Percentiles rank a stretch among this genome's conserved stretches.
Evolutionary conservation across 305 asterid genomes (phyloP).

Genomic region (Fraxinus velutina): DNA sequence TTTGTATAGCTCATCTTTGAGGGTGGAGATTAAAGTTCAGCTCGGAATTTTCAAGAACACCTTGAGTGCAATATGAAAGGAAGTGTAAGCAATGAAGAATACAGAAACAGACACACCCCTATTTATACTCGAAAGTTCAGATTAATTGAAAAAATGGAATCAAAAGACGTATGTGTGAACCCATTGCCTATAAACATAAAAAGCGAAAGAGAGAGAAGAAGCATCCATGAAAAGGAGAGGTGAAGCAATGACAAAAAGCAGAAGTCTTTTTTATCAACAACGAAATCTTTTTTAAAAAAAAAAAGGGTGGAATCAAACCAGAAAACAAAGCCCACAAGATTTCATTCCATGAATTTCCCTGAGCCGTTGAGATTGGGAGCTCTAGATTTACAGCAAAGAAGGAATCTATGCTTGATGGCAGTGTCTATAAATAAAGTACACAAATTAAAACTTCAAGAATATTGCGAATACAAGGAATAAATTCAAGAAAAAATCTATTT

Average conservation of each 20-base stretch:
- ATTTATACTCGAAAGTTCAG: slow-evolving; percentile 59
- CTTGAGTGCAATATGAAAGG: slow-evolving; percentile 7
- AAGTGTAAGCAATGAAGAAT: slow-evolving; percentile 38
- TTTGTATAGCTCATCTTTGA: slow-evolving; percentile 70
- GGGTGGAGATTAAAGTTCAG: slow-evolving; percentile 21
- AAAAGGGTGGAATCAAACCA: slow-evolving; percentile 20
- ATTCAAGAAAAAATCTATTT: slow-evolving; percentile 38
- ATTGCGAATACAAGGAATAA: slow-evolving; percentile 66
- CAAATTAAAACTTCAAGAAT: slow-evolving; percentile 49
- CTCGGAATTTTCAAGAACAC: slow-evolving; percentile 17
- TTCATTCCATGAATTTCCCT: slow-evolving; percentile 27
- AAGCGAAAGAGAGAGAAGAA: slow-evolving; percentile 29
- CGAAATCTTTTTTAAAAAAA: slow-evolving; percentile 10
- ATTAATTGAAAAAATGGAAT: slow-evolving; percentile 39
- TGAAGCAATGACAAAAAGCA: slow-evolving; percentile 57
- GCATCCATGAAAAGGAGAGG: slow-evolving; percentile 62
- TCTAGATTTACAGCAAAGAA: slow-evolving; percentile 38
- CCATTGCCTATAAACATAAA: slow-evolving; percentile 58
- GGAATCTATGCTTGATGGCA: slow-evolving; percentile 65
- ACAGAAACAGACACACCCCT: slow-evolving; percentile 33
- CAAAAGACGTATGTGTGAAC: slow-evolving; percentile 56
- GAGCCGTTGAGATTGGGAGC: slow-evolving; percentile 12
- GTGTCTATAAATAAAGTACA: slow-evolving; percentile 28
- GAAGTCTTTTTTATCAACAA: slow-evolving; percentile 53
- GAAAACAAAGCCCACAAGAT: slow-evolving; percentile 2